phyloP scores from a whole-genome alignment of 1,284 basidiomycete species.

The Trametes hirsuta region DNA sequence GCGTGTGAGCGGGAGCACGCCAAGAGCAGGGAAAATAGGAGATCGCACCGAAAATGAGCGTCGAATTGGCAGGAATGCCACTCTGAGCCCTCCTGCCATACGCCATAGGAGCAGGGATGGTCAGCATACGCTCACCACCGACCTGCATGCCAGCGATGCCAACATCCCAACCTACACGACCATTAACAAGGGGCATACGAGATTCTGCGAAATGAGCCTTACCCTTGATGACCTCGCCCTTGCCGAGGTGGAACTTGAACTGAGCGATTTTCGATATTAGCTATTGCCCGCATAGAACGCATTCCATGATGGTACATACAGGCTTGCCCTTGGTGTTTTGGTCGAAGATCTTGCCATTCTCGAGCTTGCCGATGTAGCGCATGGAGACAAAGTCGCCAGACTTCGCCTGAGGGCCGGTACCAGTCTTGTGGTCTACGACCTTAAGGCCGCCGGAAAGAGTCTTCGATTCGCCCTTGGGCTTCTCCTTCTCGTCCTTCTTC shows the following conservation, averaged over 20 bases:
- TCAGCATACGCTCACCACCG: conserved; percentile 87
- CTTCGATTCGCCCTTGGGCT: conserved; percentile 46
- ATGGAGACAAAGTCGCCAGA: conserved; percentile 84
- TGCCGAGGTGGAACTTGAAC: conserved; percentile 88
- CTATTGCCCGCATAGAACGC: background rate
- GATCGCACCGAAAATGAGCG: conserved; percentile 70
- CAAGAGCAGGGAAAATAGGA: background rate
- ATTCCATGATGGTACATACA: conserved; percentile 44
- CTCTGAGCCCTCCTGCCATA: conserved; percentile 64
- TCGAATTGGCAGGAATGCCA: conserved; percentile 70
- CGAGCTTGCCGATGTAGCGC: conserved; percentile 90
- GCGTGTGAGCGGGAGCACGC: conserved; percentile 18
- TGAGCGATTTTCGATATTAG: conserved; percentile 32
- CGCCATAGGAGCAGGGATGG: conserved; percentile 71
- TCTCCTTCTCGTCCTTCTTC: conserved; percentile 46
- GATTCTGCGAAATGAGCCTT: conserved; percentile 11
- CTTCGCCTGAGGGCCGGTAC: conserved; percentile 85
- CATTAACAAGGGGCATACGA: background rate
- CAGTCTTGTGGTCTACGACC: conserved; percentile 78
- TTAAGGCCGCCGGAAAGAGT: conserved; percentile 77
- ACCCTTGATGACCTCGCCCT: conserved; percentile 92
- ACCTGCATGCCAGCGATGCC: conserved; percentile 92
- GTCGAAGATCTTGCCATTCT: conserved; percentile 88
- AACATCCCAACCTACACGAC: conserved; percentile 79
- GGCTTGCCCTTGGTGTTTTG: conserved; percentile 88